phyloP scores from a whole-genome alignment of 202 grass and related monocot species.

The Digitaria exilis region DNA sequence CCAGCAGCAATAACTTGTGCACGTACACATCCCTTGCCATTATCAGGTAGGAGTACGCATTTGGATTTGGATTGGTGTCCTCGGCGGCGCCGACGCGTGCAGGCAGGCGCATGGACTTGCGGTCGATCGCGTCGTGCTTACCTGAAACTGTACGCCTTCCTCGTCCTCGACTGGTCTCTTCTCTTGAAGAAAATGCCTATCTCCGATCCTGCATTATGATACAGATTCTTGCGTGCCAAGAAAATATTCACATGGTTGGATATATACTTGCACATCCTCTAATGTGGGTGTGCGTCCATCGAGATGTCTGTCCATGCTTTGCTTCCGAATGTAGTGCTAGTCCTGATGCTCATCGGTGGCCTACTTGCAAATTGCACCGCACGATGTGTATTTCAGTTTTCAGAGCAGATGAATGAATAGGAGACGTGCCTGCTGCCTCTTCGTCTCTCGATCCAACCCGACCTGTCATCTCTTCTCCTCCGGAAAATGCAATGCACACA shows the following conservation, averaged over 20 bases:
- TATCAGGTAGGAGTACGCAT: too few relatives aligned
- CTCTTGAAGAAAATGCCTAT: constrained; percentile 2
- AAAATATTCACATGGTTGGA: too few relatives aligned
- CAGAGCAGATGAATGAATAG: background rate
- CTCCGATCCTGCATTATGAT: background rate
- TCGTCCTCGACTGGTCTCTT: background rate
- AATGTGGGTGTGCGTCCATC: background rate
- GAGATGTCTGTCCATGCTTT: too few relatives aligned
- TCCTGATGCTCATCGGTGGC: too few relatives aligned
- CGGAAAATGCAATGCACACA: background rate
- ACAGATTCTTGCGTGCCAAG: constrained; percentile 26
- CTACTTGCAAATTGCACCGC: too few relatives aligned
- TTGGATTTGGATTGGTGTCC: too few relatives aligned
- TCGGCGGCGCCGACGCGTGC: too few relatives aligned
- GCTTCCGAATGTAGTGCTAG: too few relatives aligned
- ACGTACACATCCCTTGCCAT: background rate
- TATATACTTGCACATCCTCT: background rate
- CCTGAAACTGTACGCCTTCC: constrained; percentile 2
- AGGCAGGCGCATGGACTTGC: background rate
- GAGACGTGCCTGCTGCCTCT: background rate
- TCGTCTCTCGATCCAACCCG: too few relatives aligned
- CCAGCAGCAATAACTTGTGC: background rate
- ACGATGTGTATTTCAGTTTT: background rate
- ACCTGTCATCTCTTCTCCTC: background rate
- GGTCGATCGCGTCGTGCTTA: constrained; percentile 2